A percentile compares a stretch with the other conserved stretches of the same genome.
phyloP scores from a whole-genome alignment of 441 rosid species.

The Pelargonium hybrid region DNA sequence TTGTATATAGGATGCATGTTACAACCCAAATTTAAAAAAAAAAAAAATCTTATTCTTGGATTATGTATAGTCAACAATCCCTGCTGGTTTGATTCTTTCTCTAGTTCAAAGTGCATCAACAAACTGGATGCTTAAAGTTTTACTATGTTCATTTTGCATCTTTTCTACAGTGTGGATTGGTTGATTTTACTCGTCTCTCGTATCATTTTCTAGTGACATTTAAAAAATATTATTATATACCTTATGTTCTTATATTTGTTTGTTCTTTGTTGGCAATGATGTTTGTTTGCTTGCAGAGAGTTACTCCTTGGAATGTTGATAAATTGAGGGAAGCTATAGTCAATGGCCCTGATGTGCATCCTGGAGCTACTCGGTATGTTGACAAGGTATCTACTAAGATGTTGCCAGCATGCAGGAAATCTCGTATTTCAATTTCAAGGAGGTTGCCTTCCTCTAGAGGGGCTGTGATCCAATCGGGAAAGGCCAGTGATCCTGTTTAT shows the following conservation, averaged over 20 bases:
- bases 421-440: slow-evolving; percentile 63
- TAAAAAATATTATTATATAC: not conserved
- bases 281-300: slow-evolving; percentile 47
- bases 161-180: not conserved
- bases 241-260: not conserved
- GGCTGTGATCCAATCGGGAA: slow-evolving; percentile 51
- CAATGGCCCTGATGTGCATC: slow-evolving; percentile 81
- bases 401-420: slow-evolving; percentile 43
- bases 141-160: not conserved
- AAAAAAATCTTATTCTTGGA: not conserved
- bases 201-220: not conserved
- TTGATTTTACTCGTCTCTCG: not conserved
- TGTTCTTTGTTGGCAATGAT: slow-evolving; percentile 9
- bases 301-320: slow-evolving; percentile 73
- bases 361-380: slow-evolving; percentile 86
- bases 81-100: not conserved
- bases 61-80: not conserved
- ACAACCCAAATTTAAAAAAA: no score
- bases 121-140: not conserved
- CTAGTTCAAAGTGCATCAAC: not conserved
- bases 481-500: slow-evolving; percentile 45
- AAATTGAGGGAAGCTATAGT: slow-evolving; percentile 70
- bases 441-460: slow-evolving; percentile 76
- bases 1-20: not conserved
- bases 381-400: slow-evolving; percentile 51